Evolutionary conservation across 2,329 filamentous ascomycete genomes (phyloP).

Genomic region (Phaeosphaeriaceae sp.): DNA sequence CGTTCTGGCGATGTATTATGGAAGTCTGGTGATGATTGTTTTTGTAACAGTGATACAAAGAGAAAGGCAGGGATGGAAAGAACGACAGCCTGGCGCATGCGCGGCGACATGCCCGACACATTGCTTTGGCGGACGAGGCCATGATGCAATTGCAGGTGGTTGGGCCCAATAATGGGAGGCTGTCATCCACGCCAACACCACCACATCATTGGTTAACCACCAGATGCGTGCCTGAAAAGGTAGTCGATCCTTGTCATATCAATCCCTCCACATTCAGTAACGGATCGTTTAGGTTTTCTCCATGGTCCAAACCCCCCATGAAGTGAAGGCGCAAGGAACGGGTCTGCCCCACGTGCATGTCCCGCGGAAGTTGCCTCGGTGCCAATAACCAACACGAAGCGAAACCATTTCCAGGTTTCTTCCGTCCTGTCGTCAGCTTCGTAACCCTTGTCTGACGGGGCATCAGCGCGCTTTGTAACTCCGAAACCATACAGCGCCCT

Average conservation of each 20-base stretch:
- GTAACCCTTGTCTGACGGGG: background rate
- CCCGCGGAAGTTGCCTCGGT: background rate
- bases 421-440: background rate
- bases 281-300: background rate
- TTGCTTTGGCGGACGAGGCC: conserved; percentile 21
- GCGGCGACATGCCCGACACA: conserved; percentile 19
- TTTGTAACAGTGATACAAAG: background rate
- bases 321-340: background rate
- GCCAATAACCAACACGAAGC: background rate
- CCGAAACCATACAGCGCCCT: background rate
- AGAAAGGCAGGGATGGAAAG: conserved; percentile 10
- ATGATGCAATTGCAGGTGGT: conserved; percentile 42
- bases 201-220: background rate
- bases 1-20: conserved; percentile 9
- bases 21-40: conserved; percentile 6
- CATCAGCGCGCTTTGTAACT: background rate
- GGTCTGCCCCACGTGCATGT: background rate
- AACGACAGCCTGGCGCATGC: conserved; percentile 12
- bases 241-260: background rate
- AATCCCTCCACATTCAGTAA: background rate
- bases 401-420: background rate
- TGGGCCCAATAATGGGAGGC: conserved; percentile 38
- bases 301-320: background rate
- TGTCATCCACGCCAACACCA: conserved; percentile 21
- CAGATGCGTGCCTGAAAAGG: background rate